A percentile compares a stretch with the other conserved stretches of the same genome.
These are phyloP conservation scores for Diophrys sp. DNA, from an alignment of 73 alveolate species.

Conservation along the genomic window DNA sequence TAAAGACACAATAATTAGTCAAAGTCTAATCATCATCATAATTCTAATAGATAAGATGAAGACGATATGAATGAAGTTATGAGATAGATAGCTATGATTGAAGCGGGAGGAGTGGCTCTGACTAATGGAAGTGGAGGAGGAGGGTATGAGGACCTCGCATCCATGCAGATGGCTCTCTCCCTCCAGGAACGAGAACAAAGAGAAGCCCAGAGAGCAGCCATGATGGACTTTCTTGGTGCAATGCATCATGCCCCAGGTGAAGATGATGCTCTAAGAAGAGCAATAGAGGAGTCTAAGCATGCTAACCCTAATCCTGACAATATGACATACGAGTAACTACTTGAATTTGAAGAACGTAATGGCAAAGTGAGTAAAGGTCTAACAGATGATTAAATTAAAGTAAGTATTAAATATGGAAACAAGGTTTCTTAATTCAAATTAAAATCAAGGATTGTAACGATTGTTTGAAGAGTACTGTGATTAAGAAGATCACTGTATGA, in stretches of 20 bases:
- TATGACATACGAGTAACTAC: neutral
- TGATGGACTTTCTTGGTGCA: neutral
- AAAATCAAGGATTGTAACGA: no score
- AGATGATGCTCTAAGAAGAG: neutral
- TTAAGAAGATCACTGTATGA: no score
- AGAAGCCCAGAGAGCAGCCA: neutral
- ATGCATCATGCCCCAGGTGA: neutral
- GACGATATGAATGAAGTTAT: neutral
- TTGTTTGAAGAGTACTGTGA: no score
- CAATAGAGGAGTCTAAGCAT: neutral
- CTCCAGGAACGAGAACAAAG: neutral
- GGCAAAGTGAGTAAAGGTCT: neutral
- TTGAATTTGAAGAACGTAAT: neutral
- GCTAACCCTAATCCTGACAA: neutral
- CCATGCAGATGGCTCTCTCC: neutral
- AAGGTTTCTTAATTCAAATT: no score
- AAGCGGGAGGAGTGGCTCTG: neutral
- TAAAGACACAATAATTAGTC: neutral
- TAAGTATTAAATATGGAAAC: no score
- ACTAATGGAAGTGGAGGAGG: neutral
- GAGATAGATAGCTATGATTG: neutral
- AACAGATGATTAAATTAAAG: neutral
- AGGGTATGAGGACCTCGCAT: neutral
- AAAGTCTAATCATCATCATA: neutral
- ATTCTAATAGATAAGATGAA: neutral